Evolutionary conservation across 371 early-diverging fungal genomes (phyloP).

Genomic region (Apophysomyces variabilis): DNA sequence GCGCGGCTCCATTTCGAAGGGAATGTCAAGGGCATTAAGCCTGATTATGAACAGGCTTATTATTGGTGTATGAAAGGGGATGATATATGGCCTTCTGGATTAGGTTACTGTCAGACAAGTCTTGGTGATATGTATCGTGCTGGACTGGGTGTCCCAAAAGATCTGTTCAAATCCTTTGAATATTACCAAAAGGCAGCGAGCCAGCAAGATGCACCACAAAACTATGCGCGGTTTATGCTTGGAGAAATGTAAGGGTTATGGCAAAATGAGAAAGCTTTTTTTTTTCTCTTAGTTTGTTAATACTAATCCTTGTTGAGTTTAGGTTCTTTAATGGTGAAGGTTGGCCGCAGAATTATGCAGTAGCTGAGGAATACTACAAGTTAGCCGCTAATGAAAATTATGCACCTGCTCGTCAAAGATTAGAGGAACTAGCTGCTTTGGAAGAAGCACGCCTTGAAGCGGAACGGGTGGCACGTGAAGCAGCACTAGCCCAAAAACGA

Average conservation of each 20-base stretch:
- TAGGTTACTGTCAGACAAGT: slow-evolving; percentile 53
- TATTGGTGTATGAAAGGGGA: slow-evolving; percentile 52
- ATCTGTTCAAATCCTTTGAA: slow-evolving; percentile 43
- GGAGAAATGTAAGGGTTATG: slow-evolving; percentile 48
- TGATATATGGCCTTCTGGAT: slow-evolving; percentile 56
- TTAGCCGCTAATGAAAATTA: slow-evolving; percentile 49
- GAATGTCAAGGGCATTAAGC: slow-evolving; percentile 29
- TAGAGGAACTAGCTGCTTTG: slow-evolving; percentile 20
- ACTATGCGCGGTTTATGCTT: slow-evolving; percentile 52
- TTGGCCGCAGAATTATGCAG: slow-evolving; percentile 42
- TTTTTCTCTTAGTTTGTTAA: not conserved
- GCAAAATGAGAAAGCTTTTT: not conserved
- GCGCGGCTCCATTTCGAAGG: slow-evolving; percentile 47
- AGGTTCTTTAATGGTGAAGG: slow-evolving; percentile 52
- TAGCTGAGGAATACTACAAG: slow-evolving; percentile 50
- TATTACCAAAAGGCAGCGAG: slow-evolving; percentile 57
- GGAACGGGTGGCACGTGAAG: slow-evolving; percentile 13
- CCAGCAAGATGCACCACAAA: slow-evolving; percentile 53
- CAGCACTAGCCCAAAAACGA: slow-evolving; percentile 13
- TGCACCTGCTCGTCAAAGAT: slow-evolving; percentile 34
- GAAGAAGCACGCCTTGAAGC: slow-evolving; percentile 18
- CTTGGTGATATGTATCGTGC: slow-evolving; percentile 51
- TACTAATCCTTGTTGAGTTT: not conserved
- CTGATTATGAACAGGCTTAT: slow-evolving; percentile 44
- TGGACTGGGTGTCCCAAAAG: slow-evolving; percentile 49